Conservation (phyloP, 164 flowering plant genomes). For the Berberis vulgaris region DNA sequence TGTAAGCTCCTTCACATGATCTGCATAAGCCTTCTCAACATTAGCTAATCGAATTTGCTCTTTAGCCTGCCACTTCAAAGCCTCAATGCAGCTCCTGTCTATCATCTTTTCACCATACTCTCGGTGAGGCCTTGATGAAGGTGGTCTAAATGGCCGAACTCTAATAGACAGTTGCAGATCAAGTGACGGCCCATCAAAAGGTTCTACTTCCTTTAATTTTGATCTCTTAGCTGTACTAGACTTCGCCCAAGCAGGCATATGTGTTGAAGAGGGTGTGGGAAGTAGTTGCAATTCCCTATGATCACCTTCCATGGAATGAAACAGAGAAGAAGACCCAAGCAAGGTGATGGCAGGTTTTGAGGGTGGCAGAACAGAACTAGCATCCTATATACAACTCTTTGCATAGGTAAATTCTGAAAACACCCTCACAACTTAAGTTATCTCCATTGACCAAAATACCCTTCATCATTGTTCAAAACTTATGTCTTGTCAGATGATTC, state of each 20-base stretch:
- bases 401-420: constrained; percentile 7
- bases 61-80: constrained; percentile 70
- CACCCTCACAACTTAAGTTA: constrained; percentile 6
- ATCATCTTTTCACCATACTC: constrained; percentile 7
- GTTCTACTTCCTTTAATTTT: constrained; percentile 6
- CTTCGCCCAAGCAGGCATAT: constrained; percentile 7
- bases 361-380: constrained; percentile 21
- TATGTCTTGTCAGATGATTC: background rate
- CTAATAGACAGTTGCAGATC: constrained; percentile 78
- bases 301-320: constrained; percentile 39
- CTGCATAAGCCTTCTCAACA: constrained; percentile 87
- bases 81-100: constrained; percentile 32
- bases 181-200: constrained; percentile 27
- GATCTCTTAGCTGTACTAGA: constrained; percentile 12
- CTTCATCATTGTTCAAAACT: background rate
- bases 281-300: constrained; percentile 58
- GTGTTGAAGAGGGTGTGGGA: constrained; percentile 32
- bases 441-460: constrained; percentile 7
- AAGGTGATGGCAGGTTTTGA: constrained; percentile 11
- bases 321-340: background rate
- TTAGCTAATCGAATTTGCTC: constrained; percentile 86
- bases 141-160: constrained; percentile 26
- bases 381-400: constrained; percentile 14
- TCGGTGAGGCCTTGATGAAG: constrained; percentile 13
- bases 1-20: constrained; percentile 76